Evolutionary conservation across 306 rosid genomes (phyloP), one percentile per base, ranked within the genome.

Genomic region (Pachyrhizus erosus): DNA sequence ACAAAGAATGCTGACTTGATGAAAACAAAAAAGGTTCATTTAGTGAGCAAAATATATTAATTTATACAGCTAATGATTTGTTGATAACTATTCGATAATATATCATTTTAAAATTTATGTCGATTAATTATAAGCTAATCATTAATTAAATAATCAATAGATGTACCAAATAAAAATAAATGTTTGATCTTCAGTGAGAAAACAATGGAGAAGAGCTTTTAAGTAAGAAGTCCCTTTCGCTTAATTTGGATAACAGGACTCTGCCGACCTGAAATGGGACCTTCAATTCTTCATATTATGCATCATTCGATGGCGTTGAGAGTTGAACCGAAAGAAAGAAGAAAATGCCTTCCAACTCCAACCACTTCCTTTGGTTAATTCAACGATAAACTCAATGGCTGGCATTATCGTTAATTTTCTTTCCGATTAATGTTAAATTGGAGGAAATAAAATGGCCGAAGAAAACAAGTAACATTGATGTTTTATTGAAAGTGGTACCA

Each of bases 281-380:
- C 10, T 78, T 48, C 65, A 62, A 2, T 9, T 55, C 29, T 26
- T 27, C 67, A 27, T 13, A 3, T 34, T 57, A 10, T 5, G 48
- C 73, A 61, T 26, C 17, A 21, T 57, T 15, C 77, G 17, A 4
- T 14, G 52, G 51, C 4, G 39, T 76, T 24, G 80, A n/a, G 12
- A 18, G 60, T 23, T 78, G 51, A 78, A 64, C 34, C 74, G 7
- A 11, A 46, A 27, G 14, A 77, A 45, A 24, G 12, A 70, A 42
- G 26, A 70, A 54, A 75, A 20, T 46, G 15, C 7, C 74, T 20
- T 5, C 42, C 24, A 51, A 51, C 66, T 8, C 79, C 79, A 83
- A 84, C 87, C 79, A 54, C 66, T 55, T 77, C 37, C 66, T 84
- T 57, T 73, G 77, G 49, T 70, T 57, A 57, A 48, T 61, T 43